These are phyloP conservation scores for Tolypocladium tundrense DNA, from an alignment of 2,329 filamentous ascomycete genomes.

Conservation along the genomic window DNA sequence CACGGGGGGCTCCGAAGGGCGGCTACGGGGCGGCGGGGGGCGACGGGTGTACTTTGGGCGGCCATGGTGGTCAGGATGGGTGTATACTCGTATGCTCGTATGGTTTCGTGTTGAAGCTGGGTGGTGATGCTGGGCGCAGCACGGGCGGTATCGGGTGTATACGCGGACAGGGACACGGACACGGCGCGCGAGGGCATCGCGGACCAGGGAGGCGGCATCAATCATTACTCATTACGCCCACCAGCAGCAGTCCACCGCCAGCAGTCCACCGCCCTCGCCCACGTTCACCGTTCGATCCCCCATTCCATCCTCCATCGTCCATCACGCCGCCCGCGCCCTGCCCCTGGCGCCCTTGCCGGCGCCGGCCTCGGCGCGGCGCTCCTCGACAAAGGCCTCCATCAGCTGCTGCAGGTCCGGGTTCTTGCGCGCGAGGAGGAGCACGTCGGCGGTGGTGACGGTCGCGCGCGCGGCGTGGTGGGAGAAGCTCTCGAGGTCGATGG, in stretches of 20 bases:
- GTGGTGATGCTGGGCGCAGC: not conserved
- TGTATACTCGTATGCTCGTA: too few species aligned
- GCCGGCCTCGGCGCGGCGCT: constrained; percentile 26
- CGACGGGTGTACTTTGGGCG: not conserved
- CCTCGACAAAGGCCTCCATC: constrained; percentile 58
- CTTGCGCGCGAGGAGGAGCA: constrained; percentile 73
- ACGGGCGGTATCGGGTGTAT: not conserved
- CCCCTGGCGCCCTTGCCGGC: not conserved
- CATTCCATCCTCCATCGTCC: not conserved
- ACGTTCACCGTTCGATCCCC: not conserved
- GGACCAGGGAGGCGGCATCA: not conserved
- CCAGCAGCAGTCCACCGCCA: not conserved
- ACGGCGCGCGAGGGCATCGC: not conserved
- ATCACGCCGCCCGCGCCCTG: not conserved
- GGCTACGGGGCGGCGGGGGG: not conserved
- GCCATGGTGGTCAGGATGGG: not conserved
- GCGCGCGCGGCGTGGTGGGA: constrained; percentile 69
- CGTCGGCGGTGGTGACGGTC: constrained; percentile 76
- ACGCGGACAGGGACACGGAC: not conserved
- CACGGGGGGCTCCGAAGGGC: not conserved
- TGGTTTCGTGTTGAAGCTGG: not conserved
- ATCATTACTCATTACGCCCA: not conserved
- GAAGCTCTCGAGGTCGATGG: constrained; percentile 45
- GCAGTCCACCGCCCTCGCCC: not conserved
- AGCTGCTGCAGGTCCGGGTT: constrained; percentile 78